Conservation (phyloP, 768 basidiomycete species). For the Podaxis carcinomalis region DNA sequence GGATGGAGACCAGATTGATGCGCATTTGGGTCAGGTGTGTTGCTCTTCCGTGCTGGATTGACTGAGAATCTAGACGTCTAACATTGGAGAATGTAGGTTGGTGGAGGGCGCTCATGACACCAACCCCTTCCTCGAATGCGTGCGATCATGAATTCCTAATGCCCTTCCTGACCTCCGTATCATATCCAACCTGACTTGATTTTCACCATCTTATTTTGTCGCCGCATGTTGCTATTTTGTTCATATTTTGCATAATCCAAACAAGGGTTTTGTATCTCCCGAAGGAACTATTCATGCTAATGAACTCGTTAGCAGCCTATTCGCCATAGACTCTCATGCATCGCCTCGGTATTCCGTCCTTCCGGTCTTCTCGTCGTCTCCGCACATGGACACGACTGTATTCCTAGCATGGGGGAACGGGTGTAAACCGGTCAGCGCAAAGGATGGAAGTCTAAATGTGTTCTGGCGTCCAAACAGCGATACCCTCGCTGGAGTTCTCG, state of each 20-base stretch:
- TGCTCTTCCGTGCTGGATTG: neutral
- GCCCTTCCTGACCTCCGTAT: neutral
- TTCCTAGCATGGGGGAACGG: no score
- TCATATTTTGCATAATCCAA: neutral
- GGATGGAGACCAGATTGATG: constrained; percentile 61
- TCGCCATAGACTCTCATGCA: no score
- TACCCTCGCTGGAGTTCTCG: no score
- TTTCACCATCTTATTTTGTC: neutral
- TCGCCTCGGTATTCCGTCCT: no score
- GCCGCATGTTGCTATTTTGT: neutral
- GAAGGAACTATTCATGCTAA: neutral
- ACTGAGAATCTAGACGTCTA: neutral
- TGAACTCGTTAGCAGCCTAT: neutral
- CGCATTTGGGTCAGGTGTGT: constrained; percentile 51
- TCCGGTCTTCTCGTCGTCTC: no score
- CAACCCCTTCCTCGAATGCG: no score
- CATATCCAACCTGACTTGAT: neutral
- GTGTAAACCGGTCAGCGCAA: no score
- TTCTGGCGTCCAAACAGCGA: no score
- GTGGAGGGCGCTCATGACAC: neutral
- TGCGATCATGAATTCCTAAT: neutral
- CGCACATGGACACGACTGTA: no score
- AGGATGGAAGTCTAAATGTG: no score
- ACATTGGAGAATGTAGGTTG: neutral
- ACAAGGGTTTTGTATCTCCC: neutral